These are phyloP conservation scores for Lotmaria passim DNA, from an alignment of 208 protist genomes.

Conservation along the genomic window DNA sequence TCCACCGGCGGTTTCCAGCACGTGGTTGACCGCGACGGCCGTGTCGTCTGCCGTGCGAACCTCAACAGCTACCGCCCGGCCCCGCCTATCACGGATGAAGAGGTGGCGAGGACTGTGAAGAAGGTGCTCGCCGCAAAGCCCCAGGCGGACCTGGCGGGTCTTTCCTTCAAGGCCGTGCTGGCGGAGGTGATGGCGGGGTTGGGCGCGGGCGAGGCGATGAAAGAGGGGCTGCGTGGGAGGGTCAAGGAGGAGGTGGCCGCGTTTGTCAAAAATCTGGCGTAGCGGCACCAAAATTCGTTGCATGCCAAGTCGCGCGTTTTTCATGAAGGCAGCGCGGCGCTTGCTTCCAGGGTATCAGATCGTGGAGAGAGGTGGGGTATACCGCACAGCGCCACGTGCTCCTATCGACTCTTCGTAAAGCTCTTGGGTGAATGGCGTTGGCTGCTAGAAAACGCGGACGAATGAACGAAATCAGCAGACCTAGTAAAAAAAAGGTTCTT, in stretches of 20 bases:
- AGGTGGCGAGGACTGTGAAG: constrained; percentile 42
- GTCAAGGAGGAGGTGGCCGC: constrained; percentile 44
- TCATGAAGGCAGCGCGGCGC: no score
- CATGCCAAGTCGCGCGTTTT: no score
- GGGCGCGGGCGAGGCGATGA: constrained; percentile 31
- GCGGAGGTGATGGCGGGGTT: constrained; percentile 40
- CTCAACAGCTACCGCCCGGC: constrained; percentile 62
- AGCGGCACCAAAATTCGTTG: not conserved
- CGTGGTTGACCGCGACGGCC: constrained; percentile 33
- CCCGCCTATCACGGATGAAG: constrained; percentile 29
- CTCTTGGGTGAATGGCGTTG: no score
- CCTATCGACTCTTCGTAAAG: no score
- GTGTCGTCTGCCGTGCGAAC: constrained; percentile 47
- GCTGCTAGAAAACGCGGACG: no score
- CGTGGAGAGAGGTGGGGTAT: no score
- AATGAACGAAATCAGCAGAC: no score
- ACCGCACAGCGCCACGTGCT: no score
- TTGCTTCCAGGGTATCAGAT: no score
- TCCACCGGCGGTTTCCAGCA: constrained; percentile 57
- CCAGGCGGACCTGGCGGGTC: constrained; percentile 14
- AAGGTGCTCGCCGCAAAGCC: constrained; percentile 33
- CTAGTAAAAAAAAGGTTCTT: no score
- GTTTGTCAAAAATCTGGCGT: not conserved
- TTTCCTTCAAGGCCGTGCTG: constrained; percentile 65
- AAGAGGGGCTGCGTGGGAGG: constrained; percentile 29